Evolutionary conservation across 306 rosid genomes (phyloP), one percentile per base, ranked within the genome.

Genomic region (Calophaca sinica): DNA sequence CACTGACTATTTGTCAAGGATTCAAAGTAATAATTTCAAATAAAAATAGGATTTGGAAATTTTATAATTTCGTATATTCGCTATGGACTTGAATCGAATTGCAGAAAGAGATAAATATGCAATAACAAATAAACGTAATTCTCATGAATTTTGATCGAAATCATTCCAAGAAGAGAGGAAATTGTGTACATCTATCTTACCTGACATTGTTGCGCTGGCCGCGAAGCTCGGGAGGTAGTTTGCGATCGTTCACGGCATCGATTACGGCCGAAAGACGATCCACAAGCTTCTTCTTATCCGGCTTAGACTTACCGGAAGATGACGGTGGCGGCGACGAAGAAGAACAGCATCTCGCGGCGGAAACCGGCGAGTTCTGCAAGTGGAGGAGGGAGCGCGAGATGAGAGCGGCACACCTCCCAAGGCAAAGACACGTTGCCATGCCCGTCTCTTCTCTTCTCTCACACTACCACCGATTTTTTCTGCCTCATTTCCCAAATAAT

Each of bases 171-270:
- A 52, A 55, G 31, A 49, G 66, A 57, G 33, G 2, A 1, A 4
- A 65, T 41, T 20, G 39, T 5, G 33, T 5, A 7, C n/a, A 4
- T 39, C 7, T 5, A 13, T 2, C n/a, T 13, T 76, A 92, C 98
- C 96, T 88, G 73, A 93, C 91, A 62, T 84, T 71, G 85, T 85
- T 88, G 48, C 92, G 91, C 76, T 85, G 98, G 70, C 98, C 97
- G 12, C 97, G 96, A 7, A 93, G 89, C 83, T 93, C 92, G 0
- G 92, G 89, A 33, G 98, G 97, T 14, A 91, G 92, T 79, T 93
- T 91, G 10, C 91, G 84, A 62, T 91, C 97, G 39, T 91, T 81
- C 59, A 84, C 94, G 64, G 92, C 88, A 85, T 93, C 96, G n/a
- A 91, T 88, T 8, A 89, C 87, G 12, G 90, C 38, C 0, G 96